Conservation (phyloP, 2,329 filamentous ascomycete species). For the Apiospora hydei region DNA sequence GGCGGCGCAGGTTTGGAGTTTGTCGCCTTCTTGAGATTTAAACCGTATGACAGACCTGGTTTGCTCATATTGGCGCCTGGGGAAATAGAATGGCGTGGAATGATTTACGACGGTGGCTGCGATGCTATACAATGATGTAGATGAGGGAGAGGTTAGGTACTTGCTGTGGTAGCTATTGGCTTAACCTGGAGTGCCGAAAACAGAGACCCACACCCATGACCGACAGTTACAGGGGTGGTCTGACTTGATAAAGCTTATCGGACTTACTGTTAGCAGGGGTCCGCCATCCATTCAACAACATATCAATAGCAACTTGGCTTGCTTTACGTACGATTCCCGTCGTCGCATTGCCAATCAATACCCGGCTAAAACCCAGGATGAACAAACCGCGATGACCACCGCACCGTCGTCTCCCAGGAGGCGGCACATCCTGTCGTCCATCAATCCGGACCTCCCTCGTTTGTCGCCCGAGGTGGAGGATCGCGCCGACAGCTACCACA, state of each 20-base stretch:
- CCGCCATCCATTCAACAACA: conserved; percentile 25
- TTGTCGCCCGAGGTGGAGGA: conserved; percentile 31
- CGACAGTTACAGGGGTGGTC: neutral
- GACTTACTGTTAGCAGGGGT: conserved; percentile 21
- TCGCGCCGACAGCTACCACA: conserved; percentile 24
- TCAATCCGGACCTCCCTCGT: conserved; percentile 39
- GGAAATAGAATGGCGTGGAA: neutral
- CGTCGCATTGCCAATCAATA: neutral
- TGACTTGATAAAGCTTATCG: conserved; percentile 26
- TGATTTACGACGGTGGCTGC: neutral
- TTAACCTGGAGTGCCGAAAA: conserved; percentile 4
- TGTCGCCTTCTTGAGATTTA: conserved; percentile 68
- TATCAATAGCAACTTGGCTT: neutral
- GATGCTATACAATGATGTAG: neutral
- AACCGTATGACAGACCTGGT: conserved; percentile 58
- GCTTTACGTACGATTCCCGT: neutral
- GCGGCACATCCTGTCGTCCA: conserved; percentile 44
- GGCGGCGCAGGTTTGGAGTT: conserved; percentile 56
- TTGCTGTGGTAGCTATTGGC: neutral
- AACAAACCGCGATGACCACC: conserved; percentile 37
- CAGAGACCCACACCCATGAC: neutral
- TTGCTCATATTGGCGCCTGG: conserved; percentile 36
- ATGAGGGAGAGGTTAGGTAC: neutral
- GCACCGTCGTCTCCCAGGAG: conserved; percentile 41
- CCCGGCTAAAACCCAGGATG: conserved; percentile 9